Evolutionary conservation across 179 eudicot species (phyloP).

Genomic region (Carnegiea gigantea): DNA sequence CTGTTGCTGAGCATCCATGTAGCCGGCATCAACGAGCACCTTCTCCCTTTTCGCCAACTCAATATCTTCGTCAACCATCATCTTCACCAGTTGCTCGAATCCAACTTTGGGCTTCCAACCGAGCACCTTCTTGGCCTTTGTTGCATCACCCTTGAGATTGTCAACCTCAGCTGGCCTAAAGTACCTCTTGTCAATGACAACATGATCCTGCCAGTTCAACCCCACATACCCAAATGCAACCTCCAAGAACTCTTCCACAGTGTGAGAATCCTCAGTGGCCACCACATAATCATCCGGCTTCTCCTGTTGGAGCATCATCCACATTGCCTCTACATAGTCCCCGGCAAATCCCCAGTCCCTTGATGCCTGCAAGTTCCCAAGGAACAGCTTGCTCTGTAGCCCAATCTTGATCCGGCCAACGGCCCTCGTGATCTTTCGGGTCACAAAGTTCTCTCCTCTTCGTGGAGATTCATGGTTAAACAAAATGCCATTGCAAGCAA

Average conservation of each 20-base stretch:
- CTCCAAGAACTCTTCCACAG: slow-evolving; percentile 84
- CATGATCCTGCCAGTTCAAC: slow-evolving; percentile 88
- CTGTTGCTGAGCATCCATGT: slow-evolving; percentile 58
- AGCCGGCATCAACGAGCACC: slow-evolving; percentile 52
- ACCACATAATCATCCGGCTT: slow-evolving; percentile 93
- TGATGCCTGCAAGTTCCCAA: slow-evolving; percentile 85
- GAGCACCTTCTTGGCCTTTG: slow-evolving; percentile 71
- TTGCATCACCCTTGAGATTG: slow-evolving; percentile 88
- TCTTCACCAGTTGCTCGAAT: slow-evolving; percentile 88
- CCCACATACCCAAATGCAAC: slow-evolving; percentile 87
- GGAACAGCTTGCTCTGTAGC: slow-evolving; percentile 83
- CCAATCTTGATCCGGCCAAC: slow-evolving; percentile 91
- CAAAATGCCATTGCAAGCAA: slow-evolving; percentile 87
- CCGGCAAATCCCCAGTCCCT: slow-evolving; percentile 99
- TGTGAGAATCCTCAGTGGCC: slow-evolving; percentile 93
- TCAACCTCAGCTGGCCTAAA: slow-evolving; percentile 96
- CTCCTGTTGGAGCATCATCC: slow-evolving; percentile 99
- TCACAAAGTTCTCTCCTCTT: slow-evolving; percentile 95
- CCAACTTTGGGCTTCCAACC: slow-evolving; percentile 92
- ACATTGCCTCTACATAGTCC: slow-evolving; percentile 99
- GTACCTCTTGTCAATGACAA: slow-evolving; percentile 81
- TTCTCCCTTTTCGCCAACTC: slow-evolving; percentile 91
- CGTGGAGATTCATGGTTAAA: slow-evolving; percentile 93
- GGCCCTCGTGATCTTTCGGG: slow-evolving; percentile 93
- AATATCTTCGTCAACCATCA: slow-evolving; percentile 96